Conservation (phyloP, 768 basidiomycete genomes). For the Artomyces pyxidatus region DNA sequence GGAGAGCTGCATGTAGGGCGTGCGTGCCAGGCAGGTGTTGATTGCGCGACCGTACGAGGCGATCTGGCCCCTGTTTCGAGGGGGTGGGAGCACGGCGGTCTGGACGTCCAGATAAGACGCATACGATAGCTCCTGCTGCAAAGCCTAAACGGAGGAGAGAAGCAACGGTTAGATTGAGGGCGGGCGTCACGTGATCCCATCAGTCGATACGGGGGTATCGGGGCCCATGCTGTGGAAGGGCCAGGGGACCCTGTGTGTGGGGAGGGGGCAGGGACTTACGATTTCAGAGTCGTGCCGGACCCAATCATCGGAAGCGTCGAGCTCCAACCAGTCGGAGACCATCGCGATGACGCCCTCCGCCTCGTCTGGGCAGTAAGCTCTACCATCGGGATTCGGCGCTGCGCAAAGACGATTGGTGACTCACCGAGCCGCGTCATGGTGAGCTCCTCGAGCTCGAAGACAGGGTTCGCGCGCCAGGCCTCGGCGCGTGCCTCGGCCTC, state of each 20-base stretch:
- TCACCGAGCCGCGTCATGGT: constrained; percentile 82
- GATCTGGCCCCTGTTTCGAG: constrained; percentile 72
- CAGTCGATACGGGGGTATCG: neutral
- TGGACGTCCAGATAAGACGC: constrained; percentile 87
- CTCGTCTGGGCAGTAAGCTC: constrained; percentile 44
- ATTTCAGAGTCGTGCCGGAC: constrained; percentile 94
- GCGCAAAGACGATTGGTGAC: constrained; percentile 22
- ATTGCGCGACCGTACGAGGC: constrained; percentile 92
- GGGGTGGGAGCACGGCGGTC: constrained; percentile 82
- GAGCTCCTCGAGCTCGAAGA: constrained; percentile 76
- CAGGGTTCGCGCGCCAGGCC: constrained; percentile 77
- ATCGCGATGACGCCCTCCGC: constrained; percentile 65
- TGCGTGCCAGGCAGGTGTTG: constrained; percentile 62
- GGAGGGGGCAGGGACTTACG: constrained; percentile 38
- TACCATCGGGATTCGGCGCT: neutral
- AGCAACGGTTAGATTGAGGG: neutral
- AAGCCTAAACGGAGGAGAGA: constrained; percentile 45
- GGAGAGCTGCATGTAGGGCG: constrained; percentile 70
- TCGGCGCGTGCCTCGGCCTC: constrained; percentile 64
- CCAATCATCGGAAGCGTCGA: constrained; percentile 90
- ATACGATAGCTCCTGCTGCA: constrained; percentile 88
- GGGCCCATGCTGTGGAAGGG: neutral
- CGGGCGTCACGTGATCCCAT: neutral
- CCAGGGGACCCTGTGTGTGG: neutral
- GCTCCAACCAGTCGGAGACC: constrained; percentile 90